Conservation (phyloP, 768 basidiomycete species). For the Trametes villosa region DNA sequence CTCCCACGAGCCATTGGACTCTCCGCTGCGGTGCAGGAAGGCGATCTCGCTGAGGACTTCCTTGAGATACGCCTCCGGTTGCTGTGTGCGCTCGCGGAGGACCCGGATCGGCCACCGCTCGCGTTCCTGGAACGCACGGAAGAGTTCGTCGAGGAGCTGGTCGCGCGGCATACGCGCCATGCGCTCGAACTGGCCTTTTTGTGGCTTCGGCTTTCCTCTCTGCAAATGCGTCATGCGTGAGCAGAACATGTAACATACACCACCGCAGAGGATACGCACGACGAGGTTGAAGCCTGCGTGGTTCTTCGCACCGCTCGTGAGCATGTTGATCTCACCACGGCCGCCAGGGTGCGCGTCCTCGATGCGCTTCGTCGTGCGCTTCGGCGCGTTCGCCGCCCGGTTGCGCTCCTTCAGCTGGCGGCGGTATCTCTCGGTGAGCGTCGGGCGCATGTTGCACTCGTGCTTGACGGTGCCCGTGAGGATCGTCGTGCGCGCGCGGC, state of each 20-base stretch:
- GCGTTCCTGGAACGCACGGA: slow-evolving; percentile 73
- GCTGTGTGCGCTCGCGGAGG: slow-evolving; percentile 79
- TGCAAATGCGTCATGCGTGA: slow-evolving; percentile 31
- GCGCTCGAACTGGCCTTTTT: slow-evolving; percentile 79
- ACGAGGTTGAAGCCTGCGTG: slow-evolving; percentile 70
- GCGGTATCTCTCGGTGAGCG: slow-evolving; percentile 68
- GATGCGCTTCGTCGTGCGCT: slow-evolving; percentile 71
- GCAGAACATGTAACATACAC: too few relatives aligned
- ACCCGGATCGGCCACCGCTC: slow-evolving; percentile 83
- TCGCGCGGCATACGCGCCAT: slow-evolving; percentile 92
- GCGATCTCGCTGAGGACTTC: slow-evolving; percentile 81
- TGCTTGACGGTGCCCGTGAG: slow-evolving; percentile 82
- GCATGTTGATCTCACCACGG: slow-evolving; percentile 73
- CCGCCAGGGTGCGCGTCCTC: slow-evolving; percentile 74
- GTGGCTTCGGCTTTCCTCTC: slow-evolving; percentile 69
- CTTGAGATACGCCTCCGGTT: slow-evolving; percentile 87
- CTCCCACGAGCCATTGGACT: slow-evolving; percentile 81
- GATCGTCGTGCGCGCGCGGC: slow-evolving; percentile 74
- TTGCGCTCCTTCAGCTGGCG: slow-evolving; percentile 74
- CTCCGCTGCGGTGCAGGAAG: slow-evolving; percentile 76
- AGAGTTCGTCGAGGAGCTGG: slow-evolving; percentile 85
- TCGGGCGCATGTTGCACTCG: slow-evolving; percentile 74
- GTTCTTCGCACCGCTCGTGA: slow-evolving; percentile 74
- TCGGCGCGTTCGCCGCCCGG: slow-evolving; percentile 65
- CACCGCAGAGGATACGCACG: slow-evolving; percentile 45